A percentile compares a stretch with the other conserved stretches of the same genome.
Conservation (phyloP, 108 stramenopile species). For the Epipyxis sp. region DNA sequence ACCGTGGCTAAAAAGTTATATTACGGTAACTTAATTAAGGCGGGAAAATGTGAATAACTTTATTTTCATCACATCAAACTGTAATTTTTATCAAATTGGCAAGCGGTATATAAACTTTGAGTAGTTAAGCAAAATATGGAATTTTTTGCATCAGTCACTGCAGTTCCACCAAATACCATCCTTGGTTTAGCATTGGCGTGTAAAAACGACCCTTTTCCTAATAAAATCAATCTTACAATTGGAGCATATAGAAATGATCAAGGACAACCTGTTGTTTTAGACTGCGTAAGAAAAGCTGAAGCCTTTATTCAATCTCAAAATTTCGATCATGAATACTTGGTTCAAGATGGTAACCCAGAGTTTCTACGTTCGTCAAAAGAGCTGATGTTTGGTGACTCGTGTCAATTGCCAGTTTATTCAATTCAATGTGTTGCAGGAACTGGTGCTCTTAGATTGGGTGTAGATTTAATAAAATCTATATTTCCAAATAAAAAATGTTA, state of each 20-base stretch:
- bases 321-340: slow-evolving; percentile 55
- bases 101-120: too few relatives aligned
- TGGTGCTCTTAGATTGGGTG: slow-evolving; percentile 46
- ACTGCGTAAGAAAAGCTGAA: slow-evolving; percentile 40
- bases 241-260: slow-evolving; percentile 52
- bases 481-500: slow-evolving; percentile 7
- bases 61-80: too few relatives aligned
- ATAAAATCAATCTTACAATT: slow-evolving; percentile 43
- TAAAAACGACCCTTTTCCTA: slow-evolving; percentile 24
- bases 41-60: too few relatives aligned
- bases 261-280: slow-evolving; percentile 46
- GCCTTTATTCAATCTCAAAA: slow-evolving; percentile 23
- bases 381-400: slow-evolving; percentile 38
- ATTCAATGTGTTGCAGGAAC: slow-evolving; percentile 57
- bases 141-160: not conserved
- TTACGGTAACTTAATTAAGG: too few relatives aligned
- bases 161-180: slow-evolving; percentile 34
- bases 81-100: too few relatives aligned
- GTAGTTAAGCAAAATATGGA: too few relatives aligned
- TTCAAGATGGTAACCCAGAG: slow-evolving; percentile 39
- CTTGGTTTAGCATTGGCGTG: slow-evolving; percentile 31
- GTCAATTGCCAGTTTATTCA: slow-evolving; percentile 35
- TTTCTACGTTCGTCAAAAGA: slow-evolving; percentile 36
- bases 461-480: slow-evolving; percentile 40
- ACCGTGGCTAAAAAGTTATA: too few relatives aligned